Percentiles rank a stretch among this genome's conserved stretches.
These are phyloP conservation scores for Stereocaulon alpinum DNA, from an alignment of 495 filamentous ascomycete genomes.

Conservation along the genomic window DNA sequence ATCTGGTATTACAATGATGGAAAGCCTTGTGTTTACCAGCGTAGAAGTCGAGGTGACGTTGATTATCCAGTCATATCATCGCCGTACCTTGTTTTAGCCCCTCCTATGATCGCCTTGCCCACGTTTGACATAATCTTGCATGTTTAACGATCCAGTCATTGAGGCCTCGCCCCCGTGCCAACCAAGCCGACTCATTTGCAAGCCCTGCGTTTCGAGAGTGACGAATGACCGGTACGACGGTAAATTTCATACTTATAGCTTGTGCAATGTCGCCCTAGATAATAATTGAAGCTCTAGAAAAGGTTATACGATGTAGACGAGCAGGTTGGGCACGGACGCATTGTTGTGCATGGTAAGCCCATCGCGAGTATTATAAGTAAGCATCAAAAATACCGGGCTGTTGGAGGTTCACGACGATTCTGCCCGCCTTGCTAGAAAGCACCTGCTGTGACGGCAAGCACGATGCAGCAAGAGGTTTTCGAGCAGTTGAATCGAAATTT, in stretches of 20 bases:
- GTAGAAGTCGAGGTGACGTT: slow-evolving; percentile 16
- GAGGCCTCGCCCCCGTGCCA: slow-evolving; percentile 3
- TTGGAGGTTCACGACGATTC: background rate
- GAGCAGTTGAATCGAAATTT: background rate
- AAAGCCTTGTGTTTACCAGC: slow-evolving; percentile 6
- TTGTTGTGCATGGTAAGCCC: slow-evolving; percentile 1
- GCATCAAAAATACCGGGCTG: background rate
- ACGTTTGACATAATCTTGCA: slow-evolving; percentile 15
- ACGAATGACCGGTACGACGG: slow-evolving; percentile 11
- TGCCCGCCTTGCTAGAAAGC: background rate
- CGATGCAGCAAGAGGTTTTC: background rate
- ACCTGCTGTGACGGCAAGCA: background rate
- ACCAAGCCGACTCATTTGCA: slow-evolving; percentile 6
- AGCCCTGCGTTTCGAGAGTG: slow-evolving; percentile 8
- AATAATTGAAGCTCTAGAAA: background rate
- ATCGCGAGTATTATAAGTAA: slow-evolving; percentile 1
- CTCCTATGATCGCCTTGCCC: slow-evolving; percentile 20
- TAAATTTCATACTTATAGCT: slow-evolving; percentile 1
- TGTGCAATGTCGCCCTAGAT: background rate
- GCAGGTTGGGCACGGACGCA: slow-evolving; percentile 11
- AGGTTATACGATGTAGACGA: slow-evolving; percentile 1
- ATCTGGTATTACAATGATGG: background rate
- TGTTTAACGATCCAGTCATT: slow-evolving; percentile 14
- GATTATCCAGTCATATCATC: slow-evolving; percentile 18
- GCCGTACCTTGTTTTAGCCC: slow-evolving; percentile 20